Base-by-base conservation (phyloP, 2,329 filamentous ascomycete genomes). In the Boeremia exigua region DNA sequence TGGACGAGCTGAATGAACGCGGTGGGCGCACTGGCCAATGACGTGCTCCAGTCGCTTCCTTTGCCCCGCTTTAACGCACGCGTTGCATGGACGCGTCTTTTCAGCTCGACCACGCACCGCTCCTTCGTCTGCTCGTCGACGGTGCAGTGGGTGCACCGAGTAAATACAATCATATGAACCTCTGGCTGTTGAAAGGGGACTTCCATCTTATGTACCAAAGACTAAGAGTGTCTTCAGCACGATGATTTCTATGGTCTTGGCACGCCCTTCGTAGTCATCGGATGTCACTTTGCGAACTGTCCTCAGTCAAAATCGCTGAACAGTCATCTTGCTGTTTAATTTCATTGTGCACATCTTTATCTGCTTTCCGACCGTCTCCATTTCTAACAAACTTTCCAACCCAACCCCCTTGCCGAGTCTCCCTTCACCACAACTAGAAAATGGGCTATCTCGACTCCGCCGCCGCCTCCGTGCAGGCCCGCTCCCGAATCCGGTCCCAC, bases 391-490 rank as follows among this genome's bases (percentile, higher is more conserved):
- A 8, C 30, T 14, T 12, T 33, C 30, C 30, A 33, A 4, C 30
- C 3, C 6, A 6, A 11, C 30, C n/a, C n/a, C n/a, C n/a, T n/a
- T n/a, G n/a, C n/a, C n/a, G n/a, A 33, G 11, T 14, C 5, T 33
- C 30, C 4, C 11, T 33, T 11, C 4, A 14, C 30, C 14, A 34
- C 4, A 15, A 5, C 32, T 17, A 6, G 3, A 40, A 29, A 5
- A 48, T 48, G 36, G 14, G 14, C 28, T 40, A 40, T 14, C 36
- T 50, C 27, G 30, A 27, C 19, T 40, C 36, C 19, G 51, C 51
- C n/a, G 44, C 51, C 15, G 38, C 19, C 37, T 46, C 44, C 6
- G 23, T 54, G 15, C 51, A 54, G 15, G 44, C 44, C n/a, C 11
- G 51, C 28, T 7, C 34, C 30, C 44, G 51, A 6, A 54, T 48